Evolutionary conservation across 2,329 filamentous ascomycete species (phyloP).

Genomic region (Fusarium tuaranense): DNA sequence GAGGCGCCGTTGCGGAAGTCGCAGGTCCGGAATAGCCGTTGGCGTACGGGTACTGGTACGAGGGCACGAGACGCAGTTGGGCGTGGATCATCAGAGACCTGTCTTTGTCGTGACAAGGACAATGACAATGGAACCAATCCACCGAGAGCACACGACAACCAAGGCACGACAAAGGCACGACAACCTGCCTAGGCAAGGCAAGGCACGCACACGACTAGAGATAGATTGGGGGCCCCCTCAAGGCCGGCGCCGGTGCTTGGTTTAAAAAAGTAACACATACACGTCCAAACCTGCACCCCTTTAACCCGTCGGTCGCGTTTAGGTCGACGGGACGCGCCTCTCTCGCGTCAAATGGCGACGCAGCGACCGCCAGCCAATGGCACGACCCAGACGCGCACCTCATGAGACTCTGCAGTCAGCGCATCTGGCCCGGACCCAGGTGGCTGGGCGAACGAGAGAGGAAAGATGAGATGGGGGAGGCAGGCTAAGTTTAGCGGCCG

Average conservation of each 20-base stretch:
- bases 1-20: conserved; percentile 1
- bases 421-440: conserved; percentile 34
- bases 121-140: background rate
- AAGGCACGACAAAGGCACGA: conserved; percentile 13
- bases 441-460: conserved; percentile 42
- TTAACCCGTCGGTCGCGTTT: conserved; percentile 36
- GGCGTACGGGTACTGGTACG: background rate
- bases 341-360: conserved; percentile 41
- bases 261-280: conserved; percentile 32
- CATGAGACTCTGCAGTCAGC: conserved; percentile 40
- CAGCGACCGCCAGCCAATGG: conserved; percentile 30
- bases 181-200: conserved; percentile 21
- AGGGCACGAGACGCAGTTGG: conserved; percentile 4
- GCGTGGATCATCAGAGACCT: conserved; percentile 21
- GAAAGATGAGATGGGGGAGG: conserved; percentile 21
- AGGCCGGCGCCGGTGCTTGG: conserved; percentile 15
- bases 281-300: conserved; percentile 34
- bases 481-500: conserved; percentile 40
- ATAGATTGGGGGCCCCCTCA: conserved; percentile 11
- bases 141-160: conserved; percentile 21
- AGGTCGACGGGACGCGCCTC: conserved; percentile 35
- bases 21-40: conserved; percentile 19
- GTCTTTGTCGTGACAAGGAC: conserved; percentile 16
- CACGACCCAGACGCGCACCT: conserved; percentile 37
- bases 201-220: conserved; percentile 28